Conservation (phyloP, 805 yeast genomes). For the Lipomyces yamadae region DNA sequence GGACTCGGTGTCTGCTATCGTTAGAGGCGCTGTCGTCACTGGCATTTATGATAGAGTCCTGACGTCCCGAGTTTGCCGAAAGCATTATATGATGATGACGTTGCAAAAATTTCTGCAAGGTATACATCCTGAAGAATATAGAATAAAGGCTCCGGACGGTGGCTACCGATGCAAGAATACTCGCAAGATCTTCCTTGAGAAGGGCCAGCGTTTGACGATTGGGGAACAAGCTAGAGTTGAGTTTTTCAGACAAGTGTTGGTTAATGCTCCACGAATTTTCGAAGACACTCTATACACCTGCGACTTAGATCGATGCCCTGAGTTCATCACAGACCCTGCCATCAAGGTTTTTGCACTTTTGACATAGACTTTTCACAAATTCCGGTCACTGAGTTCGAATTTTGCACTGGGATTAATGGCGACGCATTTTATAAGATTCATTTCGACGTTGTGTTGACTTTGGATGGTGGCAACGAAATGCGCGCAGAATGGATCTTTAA, state of each 20-base stretch:
- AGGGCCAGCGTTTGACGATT: constrained; percentile 22
- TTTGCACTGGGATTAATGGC: background rate
- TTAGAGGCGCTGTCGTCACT: constrained; percentile 34
- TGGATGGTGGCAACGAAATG: constrained; percentile 35
- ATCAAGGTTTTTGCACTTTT: constrained; percentile 19
- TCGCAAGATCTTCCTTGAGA: constrained; percentile 20
- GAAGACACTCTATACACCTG: constrained; percentile 25
- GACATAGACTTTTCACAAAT: constrained; percentile 22
- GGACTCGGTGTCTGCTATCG: constrained; percentile 32
- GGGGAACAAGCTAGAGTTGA: constrained; percentile 16
- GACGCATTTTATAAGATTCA: constrained; percentile 19
- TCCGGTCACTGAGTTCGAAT: constrained; percentile 8
- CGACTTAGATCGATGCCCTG: constrained; percentile 28
- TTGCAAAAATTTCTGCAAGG: constrained; percentile 22
- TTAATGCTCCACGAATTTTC: constrained; percentile 14
- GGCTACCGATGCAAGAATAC: constrained; percentile 20
- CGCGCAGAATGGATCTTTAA: constrained; percentile 27
- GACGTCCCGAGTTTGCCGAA: constrained; percentile 30
- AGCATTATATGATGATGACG: constrained; percentile 28
- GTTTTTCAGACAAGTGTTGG: constrained; percentile 19
- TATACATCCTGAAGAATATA: constrained; percentile 23
- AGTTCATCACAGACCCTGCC: constrained; percentile 12
- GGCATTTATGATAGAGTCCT: constrained; percentile 28
- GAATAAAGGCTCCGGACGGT: constrained; percentile 23
- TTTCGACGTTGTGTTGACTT: constrained; percentile 21